Conservation (phyloP, 2,329 filamentous ascomycete species). For the Fonsecaea erecta region DNA sequence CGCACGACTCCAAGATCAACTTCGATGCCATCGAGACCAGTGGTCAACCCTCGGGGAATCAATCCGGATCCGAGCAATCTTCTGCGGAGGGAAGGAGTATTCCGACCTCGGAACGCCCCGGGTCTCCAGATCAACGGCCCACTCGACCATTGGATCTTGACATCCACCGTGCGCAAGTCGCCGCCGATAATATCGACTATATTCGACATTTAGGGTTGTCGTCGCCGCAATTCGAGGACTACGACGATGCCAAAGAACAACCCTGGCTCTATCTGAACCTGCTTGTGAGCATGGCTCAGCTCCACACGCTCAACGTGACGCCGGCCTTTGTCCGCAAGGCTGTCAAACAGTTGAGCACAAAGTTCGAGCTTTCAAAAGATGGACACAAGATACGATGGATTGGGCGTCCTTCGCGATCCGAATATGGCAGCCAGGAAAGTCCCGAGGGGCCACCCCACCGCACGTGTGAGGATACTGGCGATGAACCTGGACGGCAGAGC, state of each 20-base stretch:
- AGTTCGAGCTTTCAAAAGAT: constrained; percentile 77
- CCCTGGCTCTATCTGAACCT: constrained; percentile 55
- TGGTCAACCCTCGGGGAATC: not conserved
- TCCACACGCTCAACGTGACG: constrained; percentile 84
- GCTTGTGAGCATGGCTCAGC: constrained; percentile 77
- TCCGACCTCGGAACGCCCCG: constrained; percentile 20
- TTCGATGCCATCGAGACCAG: constrained; percentile 24
- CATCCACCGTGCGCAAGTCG: constrained; percentile 74
- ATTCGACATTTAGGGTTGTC: constrained; percentile 40
- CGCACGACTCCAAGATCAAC: constrained; percentile 33
- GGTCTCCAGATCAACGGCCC: constrained; percentile 70
- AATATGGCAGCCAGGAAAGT: constrained; percentile 61
- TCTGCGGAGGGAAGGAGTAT: constrained; percentile 12
- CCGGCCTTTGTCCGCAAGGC: constrained; percentile 76
- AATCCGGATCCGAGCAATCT: constrained; percentile 13
- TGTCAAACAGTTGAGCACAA: constrained; percentile 70
- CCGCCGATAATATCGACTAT: constrained; percentile 73
- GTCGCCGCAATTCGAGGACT: constrained; percentile 23
- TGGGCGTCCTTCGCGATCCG: constrained; percentile 67
- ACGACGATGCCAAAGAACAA: constrained; percentile 17
- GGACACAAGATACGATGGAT: constrained; percentile 81
- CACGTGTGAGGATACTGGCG: constrained; percentile 23
- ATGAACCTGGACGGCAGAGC: constrained; percentile 50
- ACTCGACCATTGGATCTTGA: constrained; percentile 78
- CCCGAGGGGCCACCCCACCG: constrained; percentile 17